Evolutionary conservation across 169 alveolate genomes (phyloP).

Genomic region (Pseudocohnilembus persalinus): DNA sequence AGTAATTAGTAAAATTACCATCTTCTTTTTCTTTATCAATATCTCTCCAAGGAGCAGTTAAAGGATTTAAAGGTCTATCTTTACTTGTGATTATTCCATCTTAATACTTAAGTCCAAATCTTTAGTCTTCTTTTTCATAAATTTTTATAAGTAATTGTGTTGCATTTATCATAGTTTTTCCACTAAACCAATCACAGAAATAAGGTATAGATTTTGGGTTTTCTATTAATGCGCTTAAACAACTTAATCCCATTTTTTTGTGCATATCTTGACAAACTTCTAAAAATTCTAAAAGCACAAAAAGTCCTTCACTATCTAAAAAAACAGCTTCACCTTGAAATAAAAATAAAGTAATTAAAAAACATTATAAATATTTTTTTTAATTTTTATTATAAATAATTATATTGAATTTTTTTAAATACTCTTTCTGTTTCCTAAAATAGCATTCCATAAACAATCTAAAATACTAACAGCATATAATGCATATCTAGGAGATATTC

Average conservation of each 20-base stretch:
- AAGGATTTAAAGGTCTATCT: constrained; percentile 65
- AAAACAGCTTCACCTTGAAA: constrained; percentile 57
- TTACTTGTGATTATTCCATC: constrained; percentile 63
- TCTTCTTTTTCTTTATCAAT: background rate
- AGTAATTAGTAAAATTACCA: too few species aligned
- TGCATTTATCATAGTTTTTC: constrained; percentile 76
- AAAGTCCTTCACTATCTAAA: constrained; percentile 79
- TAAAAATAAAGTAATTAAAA: too few species aligned
- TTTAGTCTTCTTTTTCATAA: constrained; percentile 67
- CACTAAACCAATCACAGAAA: constrained; percentile 80
- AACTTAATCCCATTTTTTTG: constrained; percentile 65
- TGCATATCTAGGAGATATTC: constrained; percentile 70
- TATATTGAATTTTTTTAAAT: too few species aligned
- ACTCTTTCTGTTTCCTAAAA: constrained; percentile 73
- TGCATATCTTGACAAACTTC: constrained; percentile 75
- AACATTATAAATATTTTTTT: too few species aligned
- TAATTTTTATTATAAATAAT: too few species aligned
- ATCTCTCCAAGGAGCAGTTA: constrained; percentile 32
- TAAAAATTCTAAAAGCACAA: constrained; percentile 72
- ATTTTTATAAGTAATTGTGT: constrained; percentile 71
- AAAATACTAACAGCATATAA: constrained; percentile 72
- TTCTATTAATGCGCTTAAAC: constrained; percentile 72
- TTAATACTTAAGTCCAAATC: constrained; percentile 72
- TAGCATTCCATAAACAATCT: constrained; percentile 78
- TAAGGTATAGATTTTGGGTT: constrained; percentile 71